Evolutionary conservation across 2,329 filamentous ascomycete species (phyloP).

Genomic region (Macrophomina phaseolina): DNA sequence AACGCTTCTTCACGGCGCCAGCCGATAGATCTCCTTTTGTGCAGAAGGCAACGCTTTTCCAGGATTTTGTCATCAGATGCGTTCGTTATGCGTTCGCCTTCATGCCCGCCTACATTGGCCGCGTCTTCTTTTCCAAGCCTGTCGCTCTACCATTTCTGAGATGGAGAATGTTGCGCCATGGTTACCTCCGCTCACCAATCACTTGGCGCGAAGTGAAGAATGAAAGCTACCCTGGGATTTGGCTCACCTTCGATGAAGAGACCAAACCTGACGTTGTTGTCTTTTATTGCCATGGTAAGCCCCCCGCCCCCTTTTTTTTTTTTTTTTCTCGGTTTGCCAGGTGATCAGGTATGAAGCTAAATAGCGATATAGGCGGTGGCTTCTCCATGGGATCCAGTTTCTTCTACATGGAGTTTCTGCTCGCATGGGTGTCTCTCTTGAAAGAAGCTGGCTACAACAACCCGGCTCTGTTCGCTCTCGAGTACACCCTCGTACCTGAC

Average conservation of each 20-base stretch:
- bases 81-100: slow-evolving; percentile 78
- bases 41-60: slow-evolving; percentile 73
- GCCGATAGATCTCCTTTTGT: slow-evolving; percentile 65
- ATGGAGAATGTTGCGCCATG: slow-evolving; percentile 77
- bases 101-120: slow-evolving; percentile 70
- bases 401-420: slow-evolving; percentile 85
- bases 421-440: slow-evolving; percentile 73
- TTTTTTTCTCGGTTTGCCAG: background rate
- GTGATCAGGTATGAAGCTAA: background rate
- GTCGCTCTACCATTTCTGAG: slow-evolving; percentile 76
- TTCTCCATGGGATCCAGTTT: slow-evolving; percentile 82
- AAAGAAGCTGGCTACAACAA: slow-evolving; percentile 70
- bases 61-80: slow-evolving; percentile 77
- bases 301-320: too few species aligned
- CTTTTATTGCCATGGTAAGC: slow-evolving; percentile 77
- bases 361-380: slow-evolving; percentile 66
- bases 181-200: slow-evolving; percentile 66
- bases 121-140: slow-evolving; percentile 77
- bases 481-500: slow-evolving; percentile 81
- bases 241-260: slow-evolving; percentile 68
- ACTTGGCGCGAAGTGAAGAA: slow-evolving; percentile 66
- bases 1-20: slow-evolving; percentile 59
- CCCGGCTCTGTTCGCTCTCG: slow-evolving; percentile 78
- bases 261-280: slow-evolving; percentile 75
- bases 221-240: slow-evolving; percentile 67